Conservation (phyloP, 176 grass and related monocot genomes). For the Pontederia paniculata region DNA sequence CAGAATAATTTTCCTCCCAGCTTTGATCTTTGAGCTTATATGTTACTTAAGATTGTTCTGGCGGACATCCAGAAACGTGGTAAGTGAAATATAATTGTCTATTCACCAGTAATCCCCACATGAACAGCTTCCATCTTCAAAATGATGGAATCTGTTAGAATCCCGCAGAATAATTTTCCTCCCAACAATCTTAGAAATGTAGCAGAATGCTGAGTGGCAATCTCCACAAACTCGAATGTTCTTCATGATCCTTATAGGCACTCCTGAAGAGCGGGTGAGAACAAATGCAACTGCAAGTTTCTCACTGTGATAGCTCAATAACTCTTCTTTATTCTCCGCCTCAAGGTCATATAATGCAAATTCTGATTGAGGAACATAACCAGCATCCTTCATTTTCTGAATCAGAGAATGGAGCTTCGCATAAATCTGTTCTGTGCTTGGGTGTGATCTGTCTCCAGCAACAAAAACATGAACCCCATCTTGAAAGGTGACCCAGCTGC, state of each 20-base stretch:
- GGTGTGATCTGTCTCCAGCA: slow-evolving; percentile 68
- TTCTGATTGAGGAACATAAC: slow-evolving; percentile 51
- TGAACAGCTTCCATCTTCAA: slow-evolving; percentile 61
- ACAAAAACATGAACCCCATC: slow-evolving; percentile 65
- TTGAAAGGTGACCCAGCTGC: slow-evolving; percentile 62
- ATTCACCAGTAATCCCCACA: slow-evolving; percentile 64
- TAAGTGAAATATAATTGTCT: neutral
- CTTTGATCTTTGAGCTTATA: too few species aligned
- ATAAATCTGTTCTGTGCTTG: slow-evolving; percentile 64
- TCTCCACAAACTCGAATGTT: slow-evolving; percentile 67
- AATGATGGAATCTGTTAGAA: slow-evolving; percentile 65
- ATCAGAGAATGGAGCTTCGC: slow-evolving; percentile 44
- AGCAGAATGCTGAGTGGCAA: slow-evolving; percentile 60
- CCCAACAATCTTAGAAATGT: slow-evolving; percentile 56
- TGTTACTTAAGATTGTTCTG: too few species aligned
- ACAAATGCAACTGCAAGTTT: slow-evolving; percentile 73
- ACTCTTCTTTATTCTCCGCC: slow-evolving; percentile 58
- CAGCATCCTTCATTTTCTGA: slow-evolving; percentile 46
- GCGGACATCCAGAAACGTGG: neutral
- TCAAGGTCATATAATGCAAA: slow-evolving; percentile 58
- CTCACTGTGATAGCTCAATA: slow-evolving; percentile 64
- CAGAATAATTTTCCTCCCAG: too few species aligned
- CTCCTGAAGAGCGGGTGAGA: slow-evolving; percentile 36
- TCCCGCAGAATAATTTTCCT: slow-evolving; percentile 56
- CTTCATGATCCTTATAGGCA: slow-evolving; percentile 73